Evolutionary conservation across 441 rosid genomes (phyloP).

Genomic region (Adansonia grandidieri): DNA sequence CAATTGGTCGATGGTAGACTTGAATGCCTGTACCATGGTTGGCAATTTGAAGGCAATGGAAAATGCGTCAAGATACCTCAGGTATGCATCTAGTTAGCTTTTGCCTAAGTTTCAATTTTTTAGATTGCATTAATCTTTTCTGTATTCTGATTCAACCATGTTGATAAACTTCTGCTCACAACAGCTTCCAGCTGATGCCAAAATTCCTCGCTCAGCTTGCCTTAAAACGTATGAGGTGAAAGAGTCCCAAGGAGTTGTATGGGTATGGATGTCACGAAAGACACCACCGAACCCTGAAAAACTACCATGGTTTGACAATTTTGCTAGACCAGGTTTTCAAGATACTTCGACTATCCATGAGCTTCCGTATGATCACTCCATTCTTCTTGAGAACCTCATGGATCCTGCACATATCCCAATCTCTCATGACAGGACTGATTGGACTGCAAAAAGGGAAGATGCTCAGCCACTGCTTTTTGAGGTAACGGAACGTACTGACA

Average conservation of each 20-base stretch:
- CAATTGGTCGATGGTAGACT: constrained; percentile 85
- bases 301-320: constrained; percentile 89
- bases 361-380: constrained; percentile 93
- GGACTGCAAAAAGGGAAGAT: constrained; percentile 81
- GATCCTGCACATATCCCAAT: constrained; percentile 96
- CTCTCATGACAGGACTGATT: constrained; percentile 89
- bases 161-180: constrained; percentile 10
- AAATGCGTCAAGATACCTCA: constrained; percentile 94
- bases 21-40: constrained; percentile 95
- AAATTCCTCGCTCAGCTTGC: constrained; percentile 80
- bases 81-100: constrained; percentile 43
- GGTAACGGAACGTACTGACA: constrained; percentile 68
- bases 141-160: neutral
- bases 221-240: constrained; percentile 65
- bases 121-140: neutral
- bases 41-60: constrained; percentile 92
- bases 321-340: constrained; percentile 71
- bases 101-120: neutral
- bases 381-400: constrained; percentile 93
- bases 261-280: constrained; percentile 92
- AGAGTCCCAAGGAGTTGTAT: constrained; percentile 88
- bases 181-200: constrained; percentile 79
- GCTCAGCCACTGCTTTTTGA: constrained; percentile 76
- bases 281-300: constrained; percentile 62
- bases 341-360: constrained; percentile 76